Evolutionary conservation across 306 rosid genomes (phyloP).

Genomic region (Prunus mongolica): DNA sequence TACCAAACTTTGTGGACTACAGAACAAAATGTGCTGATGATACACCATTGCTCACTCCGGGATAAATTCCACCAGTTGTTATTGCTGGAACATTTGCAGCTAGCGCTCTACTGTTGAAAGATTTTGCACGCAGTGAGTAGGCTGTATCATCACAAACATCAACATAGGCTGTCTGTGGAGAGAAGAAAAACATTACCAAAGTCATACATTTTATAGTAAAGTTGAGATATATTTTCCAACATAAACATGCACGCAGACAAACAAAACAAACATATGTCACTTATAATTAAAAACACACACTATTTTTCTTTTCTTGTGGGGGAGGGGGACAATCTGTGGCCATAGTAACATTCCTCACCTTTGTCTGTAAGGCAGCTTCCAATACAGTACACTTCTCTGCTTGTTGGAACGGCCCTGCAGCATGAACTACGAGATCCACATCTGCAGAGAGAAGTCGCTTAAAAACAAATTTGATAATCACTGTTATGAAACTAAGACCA

Average conservation of each 20-base stretch:
- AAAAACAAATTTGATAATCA: neutral
- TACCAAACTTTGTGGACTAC: neutral
- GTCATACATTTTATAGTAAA: neutral
- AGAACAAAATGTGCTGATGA: slow-evolving; percentile 35
- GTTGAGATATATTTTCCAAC: neutral
- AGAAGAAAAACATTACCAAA: slow-evolving; percentile 14
- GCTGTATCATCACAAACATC: slow-evolving; percentile 86
- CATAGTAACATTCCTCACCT: slow-evolving; percentile 39
- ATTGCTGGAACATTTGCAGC: slow-evolving; percentile 85
- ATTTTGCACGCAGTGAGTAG: slow-evolving; percentile 63
- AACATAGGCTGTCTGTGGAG: slow-evolving; percentile 73
- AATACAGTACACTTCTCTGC: slow-evolving; percentile 66
- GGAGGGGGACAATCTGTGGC: neutral
- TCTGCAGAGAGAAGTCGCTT: slow-evolving; percentile 39
- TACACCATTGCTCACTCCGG: slow-evolving; percentile 96
- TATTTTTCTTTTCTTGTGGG: too few relatives aligned
- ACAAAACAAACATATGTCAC: too few relatives aligned
- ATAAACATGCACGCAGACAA: neutral
- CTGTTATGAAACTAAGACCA: neutral
- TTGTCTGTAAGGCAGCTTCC: slow-evolving; percentile 84
- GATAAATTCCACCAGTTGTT: slow-evolving; percentile 86
- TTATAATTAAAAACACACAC: too few relatives aligned
- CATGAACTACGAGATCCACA: slow-evolving; percentile 86
- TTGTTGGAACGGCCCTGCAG: slow-evolving; percentile 97
- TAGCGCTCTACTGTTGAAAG: slow-evolving; percentile 51